Base-by-base conservation (phyloP, 192 early-diverging fungal genomes). In the Chytriomyces hyalinus region DNA sequence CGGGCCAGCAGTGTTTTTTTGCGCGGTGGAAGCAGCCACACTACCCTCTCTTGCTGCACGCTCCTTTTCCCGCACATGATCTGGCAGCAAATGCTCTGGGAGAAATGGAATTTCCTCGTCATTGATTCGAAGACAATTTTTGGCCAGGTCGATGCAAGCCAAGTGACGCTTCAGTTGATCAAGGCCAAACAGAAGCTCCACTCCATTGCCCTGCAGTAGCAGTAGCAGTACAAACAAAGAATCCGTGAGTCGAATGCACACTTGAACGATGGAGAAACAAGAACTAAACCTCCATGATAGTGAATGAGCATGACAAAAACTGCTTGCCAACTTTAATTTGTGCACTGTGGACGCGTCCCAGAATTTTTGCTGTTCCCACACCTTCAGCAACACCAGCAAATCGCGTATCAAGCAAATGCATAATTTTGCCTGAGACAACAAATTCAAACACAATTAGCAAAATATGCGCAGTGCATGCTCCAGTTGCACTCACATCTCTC, bases 91-190 rank as follows among this genome's bases (percentile, higher is more conserved):
- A 81, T 98, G 97, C 78, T 99, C 97, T 5, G 91, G 81, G 65
- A 98, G 81, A 81, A 99, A 99, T 26, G 91, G 91, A 67, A 98
- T 90, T 47, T 90, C 87, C 68, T 92, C 84, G 6, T 84, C 92
- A 65, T 93, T 88, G 79, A 99, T 95, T 3, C 93, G 84, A 62
- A 99, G 84, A 1, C 83, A 87, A 70, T 97, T 91, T 69, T 92
- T 93, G 69, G 85, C 86, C 67, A 99, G 81, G 81, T 99, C 97
- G 79, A 98, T 98, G 72, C 91, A 91, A 26, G 94, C 94, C 85
- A 92, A 91, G 75, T 98, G 94, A 9, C 94, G 87, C 78, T 91
- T 95, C 28, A 99, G 87, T 94, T 98, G 98, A 65, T 99, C 97
- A 68, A 99, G 80, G 0, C 97, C 97, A 82, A 99, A 95, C 45